phyloP scores from a whole-genome alignment of 75 land plant genomes.

The Pinus tabuliformis region DNA sequence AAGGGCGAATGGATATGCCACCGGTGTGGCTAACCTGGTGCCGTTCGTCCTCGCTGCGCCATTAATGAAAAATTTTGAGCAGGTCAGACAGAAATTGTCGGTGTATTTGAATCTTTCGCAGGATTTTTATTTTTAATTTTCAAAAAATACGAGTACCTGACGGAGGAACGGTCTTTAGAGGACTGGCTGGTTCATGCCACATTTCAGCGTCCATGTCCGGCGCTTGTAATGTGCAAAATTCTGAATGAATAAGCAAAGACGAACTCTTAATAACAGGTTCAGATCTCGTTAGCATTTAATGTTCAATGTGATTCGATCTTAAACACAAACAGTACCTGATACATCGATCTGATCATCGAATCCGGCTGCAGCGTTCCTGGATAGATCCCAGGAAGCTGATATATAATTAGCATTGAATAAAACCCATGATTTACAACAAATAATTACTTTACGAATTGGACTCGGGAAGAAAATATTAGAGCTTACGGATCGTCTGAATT shows the following conservation, averaged over 20 bases:
- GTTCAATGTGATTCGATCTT: too few relatives aligned
- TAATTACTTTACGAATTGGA: neutral
- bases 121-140: too few relatives aligned
- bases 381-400: too few relatives aligned
- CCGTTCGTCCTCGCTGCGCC: neutral
- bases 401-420: neutral
- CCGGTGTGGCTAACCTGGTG: constrained; percentile 49
- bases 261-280: neutral
- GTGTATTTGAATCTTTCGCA: too few relatives aligned
- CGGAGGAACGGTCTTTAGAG: too few relatives aligned
- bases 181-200: too few relatives aligned
- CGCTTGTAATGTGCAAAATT: neutral
- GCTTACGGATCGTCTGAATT: neutral
- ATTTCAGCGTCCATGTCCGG: neutral
- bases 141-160: too few relatives aligned
- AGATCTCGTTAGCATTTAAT: neutral
- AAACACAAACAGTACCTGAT: neutral
- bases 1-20: constrained; percentile 85
- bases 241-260: neutral
- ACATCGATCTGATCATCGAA: constrained; percentile 8
- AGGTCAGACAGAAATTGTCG: too few relatives aligned
- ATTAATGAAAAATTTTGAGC: too few relatives aligned
- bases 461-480: neutral
- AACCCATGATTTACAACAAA: neutral
- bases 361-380: constrained; percentile 2